Evolutionary conservation across 2,329 filamentous ascomycete genomes (phyloP), one percentile per base, ranked within the genome.

Genomic region (Aspergillus piperis): DNA sequence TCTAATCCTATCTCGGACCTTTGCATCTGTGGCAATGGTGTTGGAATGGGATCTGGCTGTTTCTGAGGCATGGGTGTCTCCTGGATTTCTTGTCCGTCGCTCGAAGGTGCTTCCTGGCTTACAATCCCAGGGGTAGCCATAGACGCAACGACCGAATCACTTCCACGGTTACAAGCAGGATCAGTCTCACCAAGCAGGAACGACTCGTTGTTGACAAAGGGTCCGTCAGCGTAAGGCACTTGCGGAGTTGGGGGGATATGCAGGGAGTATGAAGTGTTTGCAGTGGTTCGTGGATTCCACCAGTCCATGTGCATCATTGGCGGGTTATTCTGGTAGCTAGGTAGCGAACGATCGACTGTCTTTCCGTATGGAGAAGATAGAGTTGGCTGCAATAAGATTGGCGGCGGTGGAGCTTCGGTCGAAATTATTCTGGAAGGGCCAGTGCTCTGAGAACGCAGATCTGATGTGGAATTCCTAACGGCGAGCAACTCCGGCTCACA

Each of bases 181-280:
- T 30, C 19, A 44, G 27, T 17, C 19, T 38, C 15, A 17, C 32
- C 39, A 17, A 38, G 53, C 21, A 17, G 27, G 19, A 42, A 38
- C 30, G 44, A 30, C 5, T 58, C 52, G 17, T 21, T 50, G 38
- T 57, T 62, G 17, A 57, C 57, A 51, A 70, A 70, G 8, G 68
- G 66, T 8, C 67, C 68, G 55, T 71, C 69, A 2, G 59, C 55
- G 47, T 71, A 71, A 25, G 30, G 53, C 19, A 53, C 50, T 25
- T 55, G 49, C 36, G 59, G 38, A 15, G 41, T 41, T 5, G 21
- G 39, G 38, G 52, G 44, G 7, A 27, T 25, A 36, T 59, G 39
- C 11, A 57, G 17, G 13, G 49, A 15, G 38, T 54, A 54, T 19
- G 27, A 17, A 30, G 25, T 15, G 19, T 54, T 57, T 30, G 15